These are phyloP conservation scores for Clavispora carvajalis DNA, from an alignment of 805 yeast genomes.

Conservation along the genomic window DNA sequence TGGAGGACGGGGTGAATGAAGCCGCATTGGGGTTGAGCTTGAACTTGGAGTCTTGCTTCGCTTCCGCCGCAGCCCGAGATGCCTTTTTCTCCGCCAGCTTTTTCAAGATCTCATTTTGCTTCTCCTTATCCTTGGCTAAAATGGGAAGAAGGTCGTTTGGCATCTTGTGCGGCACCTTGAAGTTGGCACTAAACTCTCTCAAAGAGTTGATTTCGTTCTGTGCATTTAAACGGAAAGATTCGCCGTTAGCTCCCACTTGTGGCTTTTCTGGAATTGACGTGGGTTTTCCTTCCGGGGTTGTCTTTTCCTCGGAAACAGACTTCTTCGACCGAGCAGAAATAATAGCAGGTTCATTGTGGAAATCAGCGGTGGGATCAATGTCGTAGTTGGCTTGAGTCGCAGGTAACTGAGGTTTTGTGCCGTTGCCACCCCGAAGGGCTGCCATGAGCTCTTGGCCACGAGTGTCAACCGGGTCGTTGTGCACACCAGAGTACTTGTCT, in stretches of 20 bases:
- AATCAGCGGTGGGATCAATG: slow-evolving; percentile 38
- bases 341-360: slow-evolving; percentile 63
- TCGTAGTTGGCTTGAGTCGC: slow-evolving; percentile 34
- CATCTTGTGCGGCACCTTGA: slow-evolving; percentile 58
- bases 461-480: slow-evolving; percentile 41
- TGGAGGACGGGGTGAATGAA: slow-evolving; percentile 50
- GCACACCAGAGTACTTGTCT: slow-evolving; percentile 86
- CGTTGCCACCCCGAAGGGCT: slow-evolving; percentile 41
- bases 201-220: slow-evolving; percentile 65
- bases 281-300: slow-evolving; percentile 5
- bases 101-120: slow-evolving; percentile 56
- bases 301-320: not conserved
- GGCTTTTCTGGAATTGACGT: slow-evolving; percentile 8
- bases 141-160: slow-evolving; percentile 70
- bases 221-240: slow-evolving; percentile 41
- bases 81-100: slow-evolving; percentile 21
- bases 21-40: slow-evolving; percentile 69
- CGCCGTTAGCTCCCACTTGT: slow-evolving; percentile 18
- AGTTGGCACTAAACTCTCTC: slow-evolving; percentile 73
- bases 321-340: slow-evolving; percentile 32
- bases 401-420: slow-evolving; percentile 55
- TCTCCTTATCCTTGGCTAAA: slow-evolving; percentile 59
- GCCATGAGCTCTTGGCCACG: slow-evolving; percentile 48
- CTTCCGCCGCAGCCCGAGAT: slow-evolving; percentile 4
- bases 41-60: slow-evolving; percentile 26